A percentile compares a stretch with the other conserved stretches of the same genome.
These are phyloP conservation scores for Eragrostis curvula DNA, from an alignment of 176 grass and related monocot species.

Conservation along the genomic window DNA sequence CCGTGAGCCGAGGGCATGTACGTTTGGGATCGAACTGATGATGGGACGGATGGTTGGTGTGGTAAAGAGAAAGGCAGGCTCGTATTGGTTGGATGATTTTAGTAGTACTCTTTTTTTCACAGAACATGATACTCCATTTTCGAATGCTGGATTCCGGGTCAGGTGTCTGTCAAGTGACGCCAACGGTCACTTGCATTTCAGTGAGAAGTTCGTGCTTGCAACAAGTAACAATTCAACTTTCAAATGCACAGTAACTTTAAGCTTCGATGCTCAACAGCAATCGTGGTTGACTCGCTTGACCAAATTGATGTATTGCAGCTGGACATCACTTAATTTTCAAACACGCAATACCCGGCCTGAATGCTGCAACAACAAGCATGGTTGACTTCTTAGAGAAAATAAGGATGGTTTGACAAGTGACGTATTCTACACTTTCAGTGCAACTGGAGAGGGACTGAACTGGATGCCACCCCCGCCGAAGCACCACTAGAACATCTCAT, in stretches of 20 bases:
- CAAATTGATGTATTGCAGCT: constrained; percentile 1
- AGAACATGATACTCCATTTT: not conserved
- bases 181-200: not conserved
- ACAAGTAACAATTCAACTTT: too few species aligned
- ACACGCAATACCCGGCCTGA: not conserved
- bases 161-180: not conserved
- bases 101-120: not conserved
- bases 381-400: not conserved
- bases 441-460: constrained; percentile 15
- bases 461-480: constrained; percentile 44
- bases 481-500: constrained; percentile 23
- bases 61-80: not conserved
- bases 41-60: constrained; percentile 13
- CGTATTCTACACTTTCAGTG: not conserved
- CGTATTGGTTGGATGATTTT: not conserved
- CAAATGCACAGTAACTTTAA: too few species aligned
- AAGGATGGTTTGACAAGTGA: not conserved
- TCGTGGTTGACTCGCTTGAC: not conserved
- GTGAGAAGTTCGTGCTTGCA: not conserved
- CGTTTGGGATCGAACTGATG: not conserved
- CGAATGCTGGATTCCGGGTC: not conserved
- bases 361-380: constrained; percentile 6
- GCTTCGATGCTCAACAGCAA: too few species aligned
- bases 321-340: not conserved
- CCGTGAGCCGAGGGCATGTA: constrained; percentile 32